Base-by-base conservation (phyloP, 192 early-diverging fungal genomes). In the Rhizophagus clarus region DNA sequence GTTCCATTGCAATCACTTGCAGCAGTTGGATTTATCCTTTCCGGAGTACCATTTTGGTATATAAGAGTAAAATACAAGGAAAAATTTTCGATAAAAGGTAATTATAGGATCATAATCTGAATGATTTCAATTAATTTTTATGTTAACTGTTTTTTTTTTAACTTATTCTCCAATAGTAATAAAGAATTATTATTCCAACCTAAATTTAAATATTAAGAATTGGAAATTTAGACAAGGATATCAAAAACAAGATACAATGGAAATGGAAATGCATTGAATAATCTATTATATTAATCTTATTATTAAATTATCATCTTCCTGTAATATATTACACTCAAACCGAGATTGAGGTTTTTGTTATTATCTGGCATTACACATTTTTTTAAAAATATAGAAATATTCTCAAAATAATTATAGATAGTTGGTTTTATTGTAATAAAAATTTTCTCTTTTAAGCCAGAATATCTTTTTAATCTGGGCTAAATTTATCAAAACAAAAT, bases 41-140 rank as follows among this genome's bases (percentile, higher is more conserved):
- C 87, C 2, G 88, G 87, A 20, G 51, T 91, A 42, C 89, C 89
- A 17, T 79, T 91, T 34, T 91, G 88, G 88, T 60, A 47, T 32
- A 61, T 79, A 20, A 60, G 68, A 70, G 77, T 71, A 26, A 77
- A 77, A 68, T 66, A 24, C 15, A 68, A 79, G 29, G 67, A 71
- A 7, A 37, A 31, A 14, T 79, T 68, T 68, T 45, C 67, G 17
- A 32, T 22, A 4, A 7, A 70, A 79, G 77, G 77, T 79, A 68
- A 60, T 29, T 11, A 37, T 70, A 8, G 67, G 37, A 62, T 37
- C 31, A n/a, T 66, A 24, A 6, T 42, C 8, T 45, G 15, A 22
- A 26, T 29, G 7, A 37, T 64, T 37, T 76, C 10, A 10, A n/a
- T 40, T 47, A 32, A 22, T 26, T 64, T 76, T 61, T 75, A 17